Conservation (phyloP, 78 protist species). For the Chrysochromulina parva region DNA sequence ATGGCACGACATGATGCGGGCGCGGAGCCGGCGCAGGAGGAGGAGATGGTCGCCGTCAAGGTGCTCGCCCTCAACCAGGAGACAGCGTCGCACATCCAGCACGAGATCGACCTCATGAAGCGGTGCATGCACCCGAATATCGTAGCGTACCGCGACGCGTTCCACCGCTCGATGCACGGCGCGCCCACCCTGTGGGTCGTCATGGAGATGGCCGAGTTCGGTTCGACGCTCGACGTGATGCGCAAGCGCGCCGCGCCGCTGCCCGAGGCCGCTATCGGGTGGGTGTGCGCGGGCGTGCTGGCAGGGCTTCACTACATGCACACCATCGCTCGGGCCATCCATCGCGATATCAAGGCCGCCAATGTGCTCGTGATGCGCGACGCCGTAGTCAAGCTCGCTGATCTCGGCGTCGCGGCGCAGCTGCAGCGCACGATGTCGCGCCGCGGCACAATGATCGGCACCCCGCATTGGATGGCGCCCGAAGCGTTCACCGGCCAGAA, state of each 20-base stretch:
- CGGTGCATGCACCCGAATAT: too few species aligned
- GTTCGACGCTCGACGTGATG: neutral
- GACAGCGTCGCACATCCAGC: too few species aligned
- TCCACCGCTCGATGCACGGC: too few species aligned
- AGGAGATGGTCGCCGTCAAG: too few species aligned
- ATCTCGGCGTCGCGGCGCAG: constrained; percentile 32
- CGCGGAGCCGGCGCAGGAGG: too few species aligned
- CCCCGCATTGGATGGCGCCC: constrained; percentile 24
- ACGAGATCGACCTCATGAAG: too few species aligned
- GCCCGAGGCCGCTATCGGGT: neutral
- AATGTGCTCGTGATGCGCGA: constrained; percentile 6
- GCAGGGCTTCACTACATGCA: neutral
- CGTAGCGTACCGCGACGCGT: too few species aligned
- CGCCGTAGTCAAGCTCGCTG: constrained; percentile 8
- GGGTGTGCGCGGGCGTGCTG: neutral
- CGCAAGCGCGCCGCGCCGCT: too few species aligned
- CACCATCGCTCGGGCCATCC: neutral
- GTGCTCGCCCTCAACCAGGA: too few species aligned
- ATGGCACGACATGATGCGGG: too few species aligned
- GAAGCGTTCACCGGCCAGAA: neutral
- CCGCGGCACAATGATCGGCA: neutral
- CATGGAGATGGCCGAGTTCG: neutral
- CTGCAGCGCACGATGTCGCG: neutral
- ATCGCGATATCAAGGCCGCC: constrained; percentile 44
- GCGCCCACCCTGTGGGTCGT: neutral